A percentile compares a stretch with the other conserved stretches of the same genome.
These are phyloP conservation scores for Fusarium sacchari DNA, from an alignment of 2,329 filamentous ascomycete species.

Conservation along the genomic window DNA sequence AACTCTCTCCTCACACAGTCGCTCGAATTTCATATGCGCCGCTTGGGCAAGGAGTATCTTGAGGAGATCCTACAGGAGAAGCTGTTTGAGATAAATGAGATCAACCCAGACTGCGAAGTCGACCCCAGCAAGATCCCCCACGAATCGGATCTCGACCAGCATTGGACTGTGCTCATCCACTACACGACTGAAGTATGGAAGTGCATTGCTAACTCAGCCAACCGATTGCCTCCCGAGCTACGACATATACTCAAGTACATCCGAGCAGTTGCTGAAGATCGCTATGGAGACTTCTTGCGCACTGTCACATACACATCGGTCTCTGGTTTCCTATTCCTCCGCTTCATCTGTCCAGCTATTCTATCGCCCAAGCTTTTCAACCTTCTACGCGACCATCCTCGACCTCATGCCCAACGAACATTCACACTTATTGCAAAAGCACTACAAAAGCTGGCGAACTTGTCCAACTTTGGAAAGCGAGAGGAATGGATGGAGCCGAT, in stretches of 20 bases:
- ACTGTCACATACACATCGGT: constrained; percentile 94
- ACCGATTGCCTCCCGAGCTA: constrained; percentile 81
- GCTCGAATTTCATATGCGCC: constrained; percentile 94
- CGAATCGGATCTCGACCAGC: constrained; percentile 78
- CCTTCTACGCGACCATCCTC: constrained; percentile 83
- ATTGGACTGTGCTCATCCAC: constrained; percentile 81
- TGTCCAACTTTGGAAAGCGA: constrained; percentile 91
- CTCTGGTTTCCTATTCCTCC: constrained; percentile 91
- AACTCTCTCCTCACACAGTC: constrained; percentile 95
- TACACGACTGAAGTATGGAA: constrained; percentile 88
- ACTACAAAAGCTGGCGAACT: constrained; percentile 88
- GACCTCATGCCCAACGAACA: constrained; percentile 83
- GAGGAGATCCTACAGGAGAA: constrained; percentile 88
- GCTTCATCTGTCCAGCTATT: constrained; percentile 96
- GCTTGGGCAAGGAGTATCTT: constrained; percentile 91
- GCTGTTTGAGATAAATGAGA: constrained; percentile 87
- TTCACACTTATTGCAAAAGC: constrained; percentile 93
- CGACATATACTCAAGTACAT: constrained; percentile 90
- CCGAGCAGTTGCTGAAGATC: constrained; percentile 89
- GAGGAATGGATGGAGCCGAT: constrained; percentile 99
- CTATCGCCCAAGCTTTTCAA: constrained; percentile 95
- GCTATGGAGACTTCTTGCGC: constrained; percentile 90
- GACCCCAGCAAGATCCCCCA: constrained; percentile 80
- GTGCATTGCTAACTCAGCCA: constrained; percentile 79
- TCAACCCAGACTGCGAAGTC: constrained; percentile 93